Percentiles rank a stretch among this genome's conserved stretches.
phyloP scores from a whole-genome alignment of 2,329 filamentous ascomycete genomes.

The Cytospora chrysosperma region DNA sequence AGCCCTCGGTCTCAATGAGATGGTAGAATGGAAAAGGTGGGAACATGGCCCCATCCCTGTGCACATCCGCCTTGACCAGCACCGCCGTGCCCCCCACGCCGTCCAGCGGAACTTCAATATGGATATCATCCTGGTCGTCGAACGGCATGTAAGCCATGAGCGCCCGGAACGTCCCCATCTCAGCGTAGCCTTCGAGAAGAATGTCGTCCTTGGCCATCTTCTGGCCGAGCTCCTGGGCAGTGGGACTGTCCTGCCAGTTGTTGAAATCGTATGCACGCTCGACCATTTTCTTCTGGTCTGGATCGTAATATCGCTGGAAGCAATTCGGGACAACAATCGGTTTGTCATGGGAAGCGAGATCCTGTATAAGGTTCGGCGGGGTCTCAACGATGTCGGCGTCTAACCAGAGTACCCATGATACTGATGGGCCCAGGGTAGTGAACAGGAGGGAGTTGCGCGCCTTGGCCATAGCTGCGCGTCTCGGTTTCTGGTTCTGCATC shows the following conservation, averaged over 20 bases:
- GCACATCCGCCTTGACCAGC: constrained; percentile 93
- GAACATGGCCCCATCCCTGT: constrained; percentile 98
- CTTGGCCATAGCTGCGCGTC: constrained; percentile 86
- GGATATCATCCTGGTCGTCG: constrained; percentile 53
- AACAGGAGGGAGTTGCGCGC: constrained; percentile 94
- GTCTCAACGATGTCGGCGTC: constrained; percentile 91
- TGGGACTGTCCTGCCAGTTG: constrained; percentile 90
- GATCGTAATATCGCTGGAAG: constrained; percentile 80
- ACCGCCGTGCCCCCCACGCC: constrained; percentile 92
- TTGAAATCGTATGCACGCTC: constrained; percentile 95
- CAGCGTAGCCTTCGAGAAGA: constrained; percentile 85
- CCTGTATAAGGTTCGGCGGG: constrained; percentile 81
- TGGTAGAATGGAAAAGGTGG: constrained; percentile 95
- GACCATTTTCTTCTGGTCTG: constrained; percentile 65
- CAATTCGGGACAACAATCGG: constrained; percentile 94
- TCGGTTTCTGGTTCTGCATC: constrained; percentile 81
- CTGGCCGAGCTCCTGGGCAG: constrained; percentile 70
- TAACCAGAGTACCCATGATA: constrained; percentile 96
- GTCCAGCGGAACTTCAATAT: constrained; percentile 73
- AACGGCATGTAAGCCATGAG: constrained; percentile 81
- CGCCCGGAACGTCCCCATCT: constrained; percentile 87
- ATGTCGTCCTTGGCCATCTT: constrained; percentile 91
- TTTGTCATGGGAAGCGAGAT: constrained; percentile 83
- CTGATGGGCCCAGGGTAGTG: constrained; percentile 86
- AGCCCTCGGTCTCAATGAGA: constrained; percentile 95